Evolutionary conservation across 768 basidiomycete genomes (phyloP).

Genomic region (Termitomyces sp.): DNA sequence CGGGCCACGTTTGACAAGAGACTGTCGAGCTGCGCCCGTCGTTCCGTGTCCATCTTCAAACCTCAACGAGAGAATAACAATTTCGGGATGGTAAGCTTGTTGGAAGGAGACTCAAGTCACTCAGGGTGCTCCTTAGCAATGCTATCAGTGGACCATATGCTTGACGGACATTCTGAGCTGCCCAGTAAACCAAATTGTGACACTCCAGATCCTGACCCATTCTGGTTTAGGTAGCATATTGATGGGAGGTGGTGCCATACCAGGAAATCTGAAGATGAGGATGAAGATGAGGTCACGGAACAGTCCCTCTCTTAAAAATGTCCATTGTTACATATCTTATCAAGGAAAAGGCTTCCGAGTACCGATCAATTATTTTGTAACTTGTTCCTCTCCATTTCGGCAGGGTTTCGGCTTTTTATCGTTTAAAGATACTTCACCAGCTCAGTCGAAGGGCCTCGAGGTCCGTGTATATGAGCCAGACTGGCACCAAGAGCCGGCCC

Average conservation of each 20-base stretch:
- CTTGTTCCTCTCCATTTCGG: background rate
- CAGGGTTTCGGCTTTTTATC: background rate
- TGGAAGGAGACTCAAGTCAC: background rate
- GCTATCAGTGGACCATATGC: too few species aligned
- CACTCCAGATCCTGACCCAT: too few species aligned
- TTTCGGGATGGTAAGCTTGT: background rate
- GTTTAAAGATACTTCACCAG: slow-evolving; percentile 2
- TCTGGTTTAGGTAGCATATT: too few species aligned
- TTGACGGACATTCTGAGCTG: too few species aligned
- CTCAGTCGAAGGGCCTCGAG: slow-evolving; percentile 8
- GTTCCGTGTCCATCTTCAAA: too few species aligned
- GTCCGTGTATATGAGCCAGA: slow-evolving; percentile 13
- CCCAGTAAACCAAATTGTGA: too few species aligned
- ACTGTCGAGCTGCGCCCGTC: background rate
- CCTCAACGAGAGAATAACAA: background rate
- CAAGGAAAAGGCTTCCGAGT: background rate
- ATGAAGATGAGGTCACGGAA: too few species aligned
- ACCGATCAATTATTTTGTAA: slow-evolving; percentile 3
- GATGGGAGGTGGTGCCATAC: too few species aligned
- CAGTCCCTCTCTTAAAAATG: too few species aligned
- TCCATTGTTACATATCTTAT: too few species aligned
- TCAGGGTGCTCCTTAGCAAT: background rate
- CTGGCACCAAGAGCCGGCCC: slow-evolving; percentile 9
- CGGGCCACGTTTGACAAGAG: background rate
- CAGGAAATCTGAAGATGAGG: too few species aligned